phyloP scores from a whole-genome alignment of 2,329 filamentous ascomycete species.

The Apiospora kogelbergensis region DNA sequence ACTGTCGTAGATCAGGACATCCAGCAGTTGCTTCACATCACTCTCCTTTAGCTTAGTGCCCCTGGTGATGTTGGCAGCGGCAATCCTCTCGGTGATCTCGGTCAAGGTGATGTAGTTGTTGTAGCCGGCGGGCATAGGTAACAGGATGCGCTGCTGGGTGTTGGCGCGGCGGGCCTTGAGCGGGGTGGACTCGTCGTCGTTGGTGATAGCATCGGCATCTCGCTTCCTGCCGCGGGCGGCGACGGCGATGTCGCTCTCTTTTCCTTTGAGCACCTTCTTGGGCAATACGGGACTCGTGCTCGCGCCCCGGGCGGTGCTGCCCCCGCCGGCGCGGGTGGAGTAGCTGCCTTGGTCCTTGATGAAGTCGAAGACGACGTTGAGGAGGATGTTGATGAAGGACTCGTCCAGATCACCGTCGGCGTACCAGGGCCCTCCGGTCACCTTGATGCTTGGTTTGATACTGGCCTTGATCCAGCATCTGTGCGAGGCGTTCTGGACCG shows the following conservation, averaged over 20 bases:
- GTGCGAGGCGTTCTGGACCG: conserved; percentile 84
- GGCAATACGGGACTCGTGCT: conserved; percentile 42
- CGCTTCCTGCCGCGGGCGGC: conserved; percentile 50
- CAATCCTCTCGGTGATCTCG: conserved; percentile 75
- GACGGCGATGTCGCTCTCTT: conserved; percentile 35
- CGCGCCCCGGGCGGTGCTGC: conserved; percentile 32
- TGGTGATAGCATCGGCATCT: conserved; percentile 43
- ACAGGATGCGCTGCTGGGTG: conserved; percentile 32
- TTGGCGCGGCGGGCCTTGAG: conserved; percentile 29
- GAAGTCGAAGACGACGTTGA: conserved; percentile 40
- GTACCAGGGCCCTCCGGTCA: conserved; percentile 93
- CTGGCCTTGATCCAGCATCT: conserved; percentile 95
- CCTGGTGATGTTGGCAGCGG: conserved; percentile 66
- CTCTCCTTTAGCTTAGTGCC: conserved; percentile 69
- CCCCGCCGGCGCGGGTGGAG: conserved; percentile 32
- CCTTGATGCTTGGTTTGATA: conserved; percentile 81
- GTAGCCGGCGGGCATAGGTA: conserved; percentile 65
- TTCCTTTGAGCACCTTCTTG: conserved; percentile 56
- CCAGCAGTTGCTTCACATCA: conserved; percentile 82
- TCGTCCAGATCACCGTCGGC: conserved; percentile 88
- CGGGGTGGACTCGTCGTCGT: conserved; percentile 30
- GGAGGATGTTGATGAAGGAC: conserved; percentile 78
- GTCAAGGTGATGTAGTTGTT: conserved; percentile 77
- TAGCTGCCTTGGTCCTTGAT: conserved; percentile 33
- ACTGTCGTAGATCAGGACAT: conserved; percentile 87